Base-by-base conservation (phyloP, 148 eudicot genomes). In the Amaranthus hypochondriacus region DNA sequence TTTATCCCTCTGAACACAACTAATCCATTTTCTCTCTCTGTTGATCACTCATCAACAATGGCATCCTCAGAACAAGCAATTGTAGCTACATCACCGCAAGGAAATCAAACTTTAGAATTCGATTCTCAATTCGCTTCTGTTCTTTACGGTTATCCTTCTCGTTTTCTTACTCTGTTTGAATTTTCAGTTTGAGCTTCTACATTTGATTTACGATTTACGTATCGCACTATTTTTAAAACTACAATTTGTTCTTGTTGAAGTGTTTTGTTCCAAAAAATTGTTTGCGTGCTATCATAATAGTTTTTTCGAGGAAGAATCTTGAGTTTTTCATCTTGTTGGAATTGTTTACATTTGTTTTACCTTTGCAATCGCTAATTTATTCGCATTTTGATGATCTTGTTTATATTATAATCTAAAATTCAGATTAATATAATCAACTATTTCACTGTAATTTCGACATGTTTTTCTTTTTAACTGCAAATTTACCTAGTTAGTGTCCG, bases 41-140 rank as follows among this genome's bases (percentile, higher is more conserved):
- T 7, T 66, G 54, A 48, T 60, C 64, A 66, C 9, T 66, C 69
- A 2, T 65, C 70, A 49, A 55, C 76, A 21, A 68, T 72, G 81
- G 81, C 57, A 43, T 47, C 86, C 18, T 18, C 70, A 9, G 70
- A 75, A 66, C 81, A 73, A 66, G 77, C 84, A 14, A 88, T 86
- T 62, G 75, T 84, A 65, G 61, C 78, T n/a, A 73, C 81, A 56
- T 80, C 83, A 14, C 78, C 87, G 28, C 83, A 75, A 7, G 44
- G 66, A 15, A 70, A 76, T 69, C 76, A 67, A 13, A 56, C 46
- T 69, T 60, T 85, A 14, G 86, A 78, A 44, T 51, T 64, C 21
- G 90, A 88, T 18, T 86, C 96, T 78, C 88, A 81, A 59, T 77
- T 88, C 39, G 82, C 90, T 10, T 62, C 89, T 62, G 75, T 90